These are phyloP conservation scores for Stephania yunnanensis DNA, from an alignment of 164 flowering plant genomes.

Conservation along the genomic window DNA sequence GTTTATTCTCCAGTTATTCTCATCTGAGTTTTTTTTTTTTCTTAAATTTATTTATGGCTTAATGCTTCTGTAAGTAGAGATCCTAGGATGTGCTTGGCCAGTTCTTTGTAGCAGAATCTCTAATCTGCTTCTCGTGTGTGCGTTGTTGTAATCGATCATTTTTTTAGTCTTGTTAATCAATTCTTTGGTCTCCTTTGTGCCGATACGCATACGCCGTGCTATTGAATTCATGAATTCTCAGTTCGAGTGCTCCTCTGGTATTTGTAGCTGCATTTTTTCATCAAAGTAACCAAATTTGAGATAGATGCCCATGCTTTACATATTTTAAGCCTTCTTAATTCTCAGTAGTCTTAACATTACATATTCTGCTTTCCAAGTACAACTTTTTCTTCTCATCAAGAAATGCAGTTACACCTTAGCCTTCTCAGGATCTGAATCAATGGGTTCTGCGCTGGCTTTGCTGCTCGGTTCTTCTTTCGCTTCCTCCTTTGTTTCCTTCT, in stretches of 20 bases:
- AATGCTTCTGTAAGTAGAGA: background rate
- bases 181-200: background rate
- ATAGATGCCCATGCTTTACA: too few species aligned
- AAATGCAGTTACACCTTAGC: constrained; percentile 9
- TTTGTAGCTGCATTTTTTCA: too few species aligned
- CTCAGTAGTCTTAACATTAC: too few species aligned
- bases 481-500: constrained; percentile 15
- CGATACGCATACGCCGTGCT: background rate
- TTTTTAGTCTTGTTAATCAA: too few species aligned
- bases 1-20: too few species aligned
- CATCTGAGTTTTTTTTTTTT: too few species aligned
- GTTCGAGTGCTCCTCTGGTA: background rate
- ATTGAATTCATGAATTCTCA: background rate
- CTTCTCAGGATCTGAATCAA: constrained; percentile 17
- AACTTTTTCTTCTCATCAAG: background rate
- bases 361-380: too few species aligned
- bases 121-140: background rate
- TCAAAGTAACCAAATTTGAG: too few species aligned
- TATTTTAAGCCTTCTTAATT: too few species aligned
- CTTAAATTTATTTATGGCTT: background rate
- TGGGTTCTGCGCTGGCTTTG: constrained; percentile 8
- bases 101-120: background rate
- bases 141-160: too few species aligned
- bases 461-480: background rate
- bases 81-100: background rate